Conservation (phyloP, 2,329 filamentous ascomycete species). For the Aspergillus cejpii region DNA sequence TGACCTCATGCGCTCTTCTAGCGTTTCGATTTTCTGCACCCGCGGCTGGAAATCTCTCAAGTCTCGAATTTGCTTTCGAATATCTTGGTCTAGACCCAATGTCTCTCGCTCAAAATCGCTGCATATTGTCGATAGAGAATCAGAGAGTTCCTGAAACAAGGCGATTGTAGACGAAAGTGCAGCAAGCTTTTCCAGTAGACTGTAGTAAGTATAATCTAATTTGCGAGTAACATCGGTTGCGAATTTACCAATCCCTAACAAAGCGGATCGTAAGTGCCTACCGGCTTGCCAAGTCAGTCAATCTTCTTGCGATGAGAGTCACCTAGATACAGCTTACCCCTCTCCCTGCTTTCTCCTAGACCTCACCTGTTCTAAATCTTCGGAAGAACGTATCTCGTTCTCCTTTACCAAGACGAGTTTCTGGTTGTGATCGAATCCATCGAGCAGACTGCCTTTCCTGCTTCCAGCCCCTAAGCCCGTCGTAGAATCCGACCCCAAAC, state of each 20-base stretch:
- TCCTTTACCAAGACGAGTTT: slow-evolving; percentile 23
- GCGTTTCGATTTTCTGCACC: slow-evolving; percentile 28
- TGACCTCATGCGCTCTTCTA: slow-evolving; percentile 37
- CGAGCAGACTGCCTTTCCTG: slow-evolving; percentile 26
- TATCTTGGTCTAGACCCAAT: slow-evolving; percentile 31
- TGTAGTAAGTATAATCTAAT: slow-evolving; percentile 46
- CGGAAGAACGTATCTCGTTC: slow-evolving; percentile 29
- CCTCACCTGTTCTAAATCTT: slow-evolving; percentile 32
- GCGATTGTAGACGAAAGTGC: slow-evolving; percentile 37
- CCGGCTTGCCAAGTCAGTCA: slow-evolving; percentile 3
- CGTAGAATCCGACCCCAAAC: slow-evolving; percentile 32
- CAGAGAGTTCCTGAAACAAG: slow-evolving; percentile 38
- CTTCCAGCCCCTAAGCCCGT: slow-evolving; percentile 19
- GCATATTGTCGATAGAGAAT: slow-evolving; percentile 33
- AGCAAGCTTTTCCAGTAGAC: slow-evolving; percentile 41
- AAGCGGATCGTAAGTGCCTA: slow-evolving; percentile 30
- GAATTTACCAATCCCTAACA: slow-evolving; percentile 33
- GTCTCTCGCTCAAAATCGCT: slow-evolving; percentile 36
- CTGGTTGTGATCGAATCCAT: slow-evolving; percentile 23
- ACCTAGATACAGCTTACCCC: slow-evolving; percentile 52
- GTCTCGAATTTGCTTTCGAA: slow-evolving; percentile 33
- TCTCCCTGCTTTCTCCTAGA: slow-evolving; percentile 72
- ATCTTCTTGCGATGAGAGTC: neutral
- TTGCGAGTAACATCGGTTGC: slow-evolving; percentile 42
- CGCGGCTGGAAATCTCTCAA: slow-evolving; percentile 37